Evolutionary conservation across 169 alveolate species (phyloP).

Genomic region (Amoebophrya sp.): DNA sequence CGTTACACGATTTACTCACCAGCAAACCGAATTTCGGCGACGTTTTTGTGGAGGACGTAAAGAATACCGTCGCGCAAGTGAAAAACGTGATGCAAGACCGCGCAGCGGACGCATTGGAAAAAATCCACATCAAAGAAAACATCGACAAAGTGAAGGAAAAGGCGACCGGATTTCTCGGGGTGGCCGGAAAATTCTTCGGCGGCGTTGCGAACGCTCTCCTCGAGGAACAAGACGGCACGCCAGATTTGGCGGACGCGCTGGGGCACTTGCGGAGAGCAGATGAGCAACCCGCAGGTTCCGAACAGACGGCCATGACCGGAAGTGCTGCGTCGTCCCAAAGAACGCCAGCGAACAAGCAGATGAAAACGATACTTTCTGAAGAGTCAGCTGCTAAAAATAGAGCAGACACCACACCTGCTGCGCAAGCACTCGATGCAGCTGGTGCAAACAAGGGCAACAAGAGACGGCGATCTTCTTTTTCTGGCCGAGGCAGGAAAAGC

Average conservation of each 20-base stretch:
- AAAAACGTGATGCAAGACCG: background rate
- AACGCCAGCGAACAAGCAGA: no score
- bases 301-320: background rate
- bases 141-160: background rate
- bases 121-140: background rate
- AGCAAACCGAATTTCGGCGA: background rate
- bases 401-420: no score
- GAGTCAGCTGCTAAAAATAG: no score
- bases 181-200: background rate
- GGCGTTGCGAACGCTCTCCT: no score
- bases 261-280: background rate
- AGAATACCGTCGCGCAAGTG: background rate
- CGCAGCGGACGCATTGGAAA: background rate
- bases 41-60: constrained; percentile 17
- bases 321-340: background rate
- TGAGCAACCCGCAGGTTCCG: no score
- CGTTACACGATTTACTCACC: background rate
- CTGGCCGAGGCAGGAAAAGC: no score
- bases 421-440: no score
- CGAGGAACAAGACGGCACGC: background rate
- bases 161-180: background rate
- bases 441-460: no score
- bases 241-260: background rate
- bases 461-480: no score
- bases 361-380: no score